Conservation (phyloP, 352 stramenopile genomes). For the Globisporangium carolinianum region DNA sequence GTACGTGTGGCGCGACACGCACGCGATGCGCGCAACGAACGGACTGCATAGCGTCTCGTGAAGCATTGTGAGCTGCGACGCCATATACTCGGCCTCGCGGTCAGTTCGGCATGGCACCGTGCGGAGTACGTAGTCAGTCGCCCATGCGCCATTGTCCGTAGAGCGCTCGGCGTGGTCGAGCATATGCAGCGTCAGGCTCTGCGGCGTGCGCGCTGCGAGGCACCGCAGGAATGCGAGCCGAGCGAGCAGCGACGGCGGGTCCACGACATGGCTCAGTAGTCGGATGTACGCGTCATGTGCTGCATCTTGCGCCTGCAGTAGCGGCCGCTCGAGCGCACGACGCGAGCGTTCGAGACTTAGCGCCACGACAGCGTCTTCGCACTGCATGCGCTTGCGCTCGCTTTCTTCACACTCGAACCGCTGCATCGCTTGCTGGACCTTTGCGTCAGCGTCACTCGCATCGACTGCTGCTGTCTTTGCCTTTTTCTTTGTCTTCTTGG, state of each 20-base stretch:
- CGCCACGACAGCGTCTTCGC: constrained; percentile 35
- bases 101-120: constrained; percentile 42
- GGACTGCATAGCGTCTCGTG: constrained; percentile 27
- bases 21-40: constrained; percentile 27
- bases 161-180: constrained; percentile 14
- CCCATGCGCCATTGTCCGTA: constrained; percentile 4
- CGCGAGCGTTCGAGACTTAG: constrained; percentile 43
- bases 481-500: constrained; percentile 8
- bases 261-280: constrained; percentile 44
- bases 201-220: constrained; percentile 25
- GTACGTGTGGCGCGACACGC: constrained; percentile 40
- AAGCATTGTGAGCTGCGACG: constrained; percentile 27
- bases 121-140: constrained; percentile 29
- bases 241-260: constrained; percentile 34
- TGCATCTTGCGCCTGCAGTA: constrained; percentile 40
- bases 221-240: constrained; percentile 44
- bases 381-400: constrained; percentile 34
- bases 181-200: constrained; percentile 34
- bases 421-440: constrained; percentile 18
- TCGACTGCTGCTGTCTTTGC: constrained; percentile 1
- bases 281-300: constrained; percentile 41
- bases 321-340: constrained; percentile 28
- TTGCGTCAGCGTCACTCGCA: constrained; percentile 1
- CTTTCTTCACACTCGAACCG: constrained; percentile 38
- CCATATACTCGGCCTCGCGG: constrained; percentile 26